These are phyloP conservation scores for Lojkania enalia DNA, from an alignment of 2,329 filamentous ascomycete genomes.

Conservation along the genomic window DNA sequence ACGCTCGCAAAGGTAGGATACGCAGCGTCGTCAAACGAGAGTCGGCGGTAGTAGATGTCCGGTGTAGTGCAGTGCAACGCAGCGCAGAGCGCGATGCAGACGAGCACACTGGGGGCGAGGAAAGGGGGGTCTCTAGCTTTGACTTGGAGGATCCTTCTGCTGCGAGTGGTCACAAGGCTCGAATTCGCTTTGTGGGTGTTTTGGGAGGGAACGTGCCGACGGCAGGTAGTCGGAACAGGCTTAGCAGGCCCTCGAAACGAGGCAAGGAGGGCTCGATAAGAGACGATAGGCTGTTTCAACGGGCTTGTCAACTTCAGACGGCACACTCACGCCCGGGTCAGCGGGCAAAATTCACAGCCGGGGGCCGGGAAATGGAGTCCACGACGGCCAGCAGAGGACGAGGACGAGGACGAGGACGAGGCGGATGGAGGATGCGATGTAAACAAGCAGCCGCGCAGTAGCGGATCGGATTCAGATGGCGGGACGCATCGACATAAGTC, in stretches of 20 bases:
- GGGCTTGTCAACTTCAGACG: too few species aligned
- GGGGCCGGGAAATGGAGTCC: conserved; percentile 13
- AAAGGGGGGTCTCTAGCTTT: conserved; percentile 5
- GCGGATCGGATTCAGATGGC: neutral
- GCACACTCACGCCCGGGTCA: conserved; percentile 19
- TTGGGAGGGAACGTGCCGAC: conserved; percentile 11
- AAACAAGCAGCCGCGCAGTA: conserved; percentile 4
- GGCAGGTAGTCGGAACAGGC: conserved; percentile 11
- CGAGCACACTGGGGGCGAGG: conserved; percentile 1
- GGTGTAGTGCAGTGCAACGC: neutral
- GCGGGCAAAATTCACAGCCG: conserved; percentile 18
- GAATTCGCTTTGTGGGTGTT: conserved; percentile 16
- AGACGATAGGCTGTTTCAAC: conserved; percentile 28
- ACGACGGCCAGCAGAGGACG: conserved; percentile 1
- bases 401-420: neutral
- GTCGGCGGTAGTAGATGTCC: neutral
- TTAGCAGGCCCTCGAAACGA: conserved; percentile 19
- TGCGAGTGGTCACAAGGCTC: conserved; percentile 24
- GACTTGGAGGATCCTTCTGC: too few species aligned
- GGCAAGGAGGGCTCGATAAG: conserved; percentile 26
- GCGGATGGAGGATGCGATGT: conserved; percentile 5
- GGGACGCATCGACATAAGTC: neutral
- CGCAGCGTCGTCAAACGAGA: too few species aligned
- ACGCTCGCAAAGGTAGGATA: neutral
- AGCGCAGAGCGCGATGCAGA: conserved; percentile 13